Conservation (phyloP, 257 asterid species). For the Gentiana dahurica region DNA sequence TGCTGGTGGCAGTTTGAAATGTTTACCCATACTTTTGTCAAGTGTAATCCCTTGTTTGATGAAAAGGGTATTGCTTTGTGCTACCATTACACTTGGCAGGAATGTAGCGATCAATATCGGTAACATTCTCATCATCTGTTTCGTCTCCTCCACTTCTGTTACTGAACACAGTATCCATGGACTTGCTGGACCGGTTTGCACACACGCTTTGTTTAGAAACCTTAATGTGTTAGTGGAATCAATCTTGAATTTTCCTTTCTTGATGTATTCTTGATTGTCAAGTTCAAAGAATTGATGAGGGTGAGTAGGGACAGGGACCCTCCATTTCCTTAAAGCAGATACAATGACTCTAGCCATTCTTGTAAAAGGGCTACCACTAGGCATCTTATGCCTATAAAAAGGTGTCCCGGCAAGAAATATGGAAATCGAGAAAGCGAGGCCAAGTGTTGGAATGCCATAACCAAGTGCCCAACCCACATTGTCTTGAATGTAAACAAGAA, state of each 20-base stretch:
- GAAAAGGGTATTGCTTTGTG: constrained; percentile 70
- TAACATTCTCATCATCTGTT: constrained; percentile 69
- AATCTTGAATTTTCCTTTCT: constrained; percentile 50
- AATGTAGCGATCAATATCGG: constrained; percentile 59
- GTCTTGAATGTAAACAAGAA: constrained; percentile 75
- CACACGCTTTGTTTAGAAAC: constrained; percentile 72
- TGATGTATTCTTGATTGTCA: constrained; percentile 36
- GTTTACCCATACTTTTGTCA: constrained; percentile 31
- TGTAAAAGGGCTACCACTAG: constrained; percentile 83
- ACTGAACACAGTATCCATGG: constrained; percentile 74
- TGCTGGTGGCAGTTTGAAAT: constrained; percentile 67
- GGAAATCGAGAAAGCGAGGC: constrained; percentile 46
- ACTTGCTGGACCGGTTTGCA: constrained; percentile 36
- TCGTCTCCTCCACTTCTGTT: constrained; percentile 88
- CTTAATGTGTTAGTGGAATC: constrained; percentile 58
- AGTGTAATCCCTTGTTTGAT: constrained; percentile 75
- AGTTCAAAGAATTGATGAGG: constrained; percentile 53
- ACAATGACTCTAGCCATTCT: constrained; percentile 63
- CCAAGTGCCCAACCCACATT: constrained; percentile 87
- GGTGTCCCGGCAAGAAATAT: constrained; percentile 63
- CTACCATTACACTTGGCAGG: constrained; percentile 68
- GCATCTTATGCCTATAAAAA: constrained; percentile 65
- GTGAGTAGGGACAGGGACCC: constrained; percentile 33
- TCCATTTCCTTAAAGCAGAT: constrained; percentile 52
- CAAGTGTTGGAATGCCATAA: constrained; percentile 70